These are phyloP conservation scores for Nakaseomyces nivariensis DNA, from an alignment of 1,139 yeast genomes.

Conservation along the genomic window DNA sequence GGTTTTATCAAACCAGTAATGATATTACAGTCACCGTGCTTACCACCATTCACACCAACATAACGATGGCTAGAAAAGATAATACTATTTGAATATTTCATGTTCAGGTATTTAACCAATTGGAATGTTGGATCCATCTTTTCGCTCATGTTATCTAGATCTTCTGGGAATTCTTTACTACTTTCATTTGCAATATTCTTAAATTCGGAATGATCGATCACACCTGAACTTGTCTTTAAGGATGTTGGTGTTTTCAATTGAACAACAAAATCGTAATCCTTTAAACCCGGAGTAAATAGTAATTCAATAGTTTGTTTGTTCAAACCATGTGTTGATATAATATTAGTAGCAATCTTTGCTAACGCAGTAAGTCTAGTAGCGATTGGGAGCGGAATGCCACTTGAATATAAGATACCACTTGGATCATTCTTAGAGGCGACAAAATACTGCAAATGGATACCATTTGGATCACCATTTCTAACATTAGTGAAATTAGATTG, in stretches of 20 bases:
- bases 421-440: constrained; percentile 75
- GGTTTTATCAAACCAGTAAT: constrained; percentile 80
- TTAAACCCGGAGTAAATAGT: constrained; percentile 69
- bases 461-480: constrained; percentile 71
- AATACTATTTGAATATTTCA: constrained; percentile 43
- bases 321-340: constrained; percentile 40
- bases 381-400: constrained; percentile 59
- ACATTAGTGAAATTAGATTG: constrained; percentile 54
- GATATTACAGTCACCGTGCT: constrained; percentile 35
- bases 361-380: constrained; percentile 83
- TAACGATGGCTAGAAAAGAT: constrained; percentile 52
- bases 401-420: constrained; percentile 78
- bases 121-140: constrained; percentile 49
- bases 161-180: constrained; percentile 26
- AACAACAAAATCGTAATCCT: constrained; percentile 75
- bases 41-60: constrained; percentile 41
- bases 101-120: constrained; percentile 45
- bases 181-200: constrained; percentile 46
- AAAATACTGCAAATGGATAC: constrained; percentile 68
- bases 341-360: constrained; percentile 60
- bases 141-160: constrained; percentile 25
- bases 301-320: constrained; percentile 40
- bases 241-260: constrained; percentile 42
- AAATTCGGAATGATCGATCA: constrained; percentile 45
- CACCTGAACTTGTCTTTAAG: constrained; percentile 42